These are phyloP conservation scores for Blechomonas ayalai DNA, from an alignment of 208 protist genomes.

Conservation along the genomic window DNA sequence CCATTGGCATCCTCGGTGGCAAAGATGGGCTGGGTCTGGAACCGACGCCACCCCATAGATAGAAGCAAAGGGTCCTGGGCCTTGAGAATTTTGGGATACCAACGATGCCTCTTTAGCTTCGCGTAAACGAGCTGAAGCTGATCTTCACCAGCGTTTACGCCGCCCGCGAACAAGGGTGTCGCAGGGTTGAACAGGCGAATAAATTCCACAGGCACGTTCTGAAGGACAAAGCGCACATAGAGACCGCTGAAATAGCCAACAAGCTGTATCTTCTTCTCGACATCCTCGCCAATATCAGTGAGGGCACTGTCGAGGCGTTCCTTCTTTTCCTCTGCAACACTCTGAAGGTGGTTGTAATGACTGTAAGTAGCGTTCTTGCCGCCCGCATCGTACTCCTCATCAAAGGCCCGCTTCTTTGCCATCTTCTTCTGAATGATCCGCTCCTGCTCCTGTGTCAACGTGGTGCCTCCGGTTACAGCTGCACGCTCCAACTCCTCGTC, in stretches of 20 bases:
- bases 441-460: slow-evolving; percentile 75
- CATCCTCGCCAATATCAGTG: slow-evolving; percentile 72
- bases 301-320: slow-evolving; percentile 69
- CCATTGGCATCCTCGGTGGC: slow-evolving; percentile 95
- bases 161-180: slow-evolving; percentile 91
- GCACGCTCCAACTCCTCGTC: slow-evolving; percentile 26
- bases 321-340: slow-evolving; percentile 82
- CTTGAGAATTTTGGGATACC: slow-evolving; percentile 98
- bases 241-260: slow-evolving; percentile 92
- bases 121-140: slow-evolving; percentile 91
- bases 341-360: slow-evolving; percentile 71
- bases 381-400: slow-evolving; percentile 73
- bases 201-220: slow-evolving; percentile 95
- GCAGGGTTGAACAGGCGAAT: slow-evolving; percentile 84
- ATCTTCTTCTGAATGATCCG: slow-evolving; percentile 78
- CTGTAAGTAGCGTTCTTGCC: slow-evolving; percentile 71
- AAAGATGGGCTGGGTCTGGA: slow-evolving; percentile 95
- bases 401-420: slow-evolving; percentile 88
- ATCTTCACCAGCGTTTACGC: slow-evolving; percentile 93
- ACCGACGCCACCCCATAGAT: slow-evolving; percentile 98
- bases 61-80: slow-evolving; percentile 98
- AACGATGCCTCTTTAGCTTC: slow-evolving; percentile 98
- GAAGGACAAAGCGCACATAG: slow-evolving; percentile 96
- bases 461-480: slow-evolving; percentile 28
- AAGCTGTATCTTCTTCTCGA: slow-evolving; percentile 79